Evolutionary conservation across 805 yeast species (phyloP), one percentile per base, ranked within the genome.

Genomic region (Candida coquimbonensis): DNA sequence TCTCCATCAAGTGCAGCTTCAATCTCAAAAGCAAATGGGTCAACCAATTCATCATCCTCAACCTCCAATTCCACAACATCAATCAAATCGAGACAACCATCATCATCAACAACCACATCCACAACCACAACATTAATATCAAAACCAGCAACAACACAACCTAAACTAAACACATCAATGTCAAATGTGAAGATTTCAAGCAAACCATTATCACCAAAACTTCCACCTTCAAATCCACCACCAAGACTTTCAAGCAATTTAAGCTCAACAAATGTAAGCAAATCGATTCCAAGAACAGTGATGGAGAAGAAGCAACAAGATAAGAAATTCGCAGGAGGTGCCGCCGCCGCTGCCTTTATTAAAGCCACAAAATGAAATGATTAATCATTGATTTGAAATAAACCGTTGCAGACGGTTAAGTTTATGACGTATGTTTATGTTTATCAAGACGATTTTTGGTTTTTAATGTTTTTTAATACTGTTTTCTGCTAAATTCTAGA

Each of bases 271-370:
- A 29, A 29, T 11, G 31, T 29, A 11, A 29, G 31, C 2, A 29
- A 29, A 29, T 39, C 37, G 33, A 46, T 49, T 26, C 52, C 53
- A 26, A 44, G 38, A 33, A 51, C 51, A 3, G 39, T 46, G 11
- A 48, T 49, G 25, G 52, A 51, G 35, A 49, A 50, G 5, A 50
- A 49, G 19, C 54, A 53, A 34, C 56, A 55, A 33, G 54, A 57
- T 38, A 51, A 48, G 36, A 59, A 46, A 25, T 59, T 59, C 39
- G 66, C 66, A 7, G 66, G 64, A 4, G 64, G 65, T 29, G 66
- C 64, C 6, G 66, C 66, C 1, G 65, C 65, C 4, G 66, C 65
- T n/a, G 65, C 63, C 0, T 59, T 57, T 24, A 41, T 45, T 21
- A 57, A 53, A 37, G 56, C 56, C 6, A 36, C 34, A 25, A 48